Base-by-base conservation (phyloP, 768 basidiomycete species). In the Russula vinacea region DNA sequence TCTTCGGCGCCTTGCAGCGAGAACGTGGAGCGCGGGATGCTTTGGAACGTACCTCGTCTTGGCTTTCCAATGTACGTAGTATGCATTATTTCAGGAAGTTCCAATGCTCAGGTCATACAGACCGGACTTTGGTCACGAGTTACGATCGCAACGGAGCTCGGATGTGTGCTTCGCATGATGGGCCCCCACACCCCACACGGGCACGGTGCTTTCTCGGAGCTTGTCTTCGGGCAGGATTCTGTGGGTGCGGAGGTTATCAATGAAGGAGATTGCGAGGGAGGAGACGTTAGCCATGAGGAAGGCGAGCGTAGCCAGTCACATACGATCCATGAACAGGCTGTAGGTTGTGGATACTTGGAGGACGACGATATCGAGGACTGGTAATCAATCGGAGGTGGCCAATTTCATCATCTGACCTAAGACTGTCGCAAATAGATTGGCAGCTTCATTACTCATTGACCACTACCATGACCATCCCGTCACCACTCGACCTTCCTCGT, bases 401-500 rank as follows among this genome's bases (percentile, higher is more conserved):
- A 22, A 26, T 49, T 49, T 7, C 40, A 7, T 42, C 44, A 44
- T 44, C 42, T 44, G 42, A 44, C 42, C 42, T 44, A 42, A 42
- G 16, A 17, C 17, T 42, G 40, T 42, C 40, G 17, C 45, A 29
- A n/a, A n/a, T n/a, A n/a, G n/a, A n/a, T n/a, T n/a, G n/a, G n/a
- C n/a, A n/a, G n/a, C n/a, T n/a, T n/a, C n/a, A 35, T 35, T 10
- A 35, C 35, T 8, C 35, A 35, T 35, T 47, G 17, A 17, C 26
- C 42, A 19, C 11, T 10, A 40, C 17, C 35, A 49, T 90, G 90
- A 86, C 89, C 69, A 80, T 97, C 47, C 71, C 81, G 10, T 82
- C 90, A 11, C 92, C 96, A 3, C 79, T 99, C 70, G 95, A 97
- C 78, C 88, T 98, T 68, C 85, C 85, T 2, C 85, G 85, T 73